These are phyloP conservation scores for Ophiostoma sp. DNA, from an alignment of 2,329 filamentous ascomycete genomes.

Conservation along the genomic window DNA sequence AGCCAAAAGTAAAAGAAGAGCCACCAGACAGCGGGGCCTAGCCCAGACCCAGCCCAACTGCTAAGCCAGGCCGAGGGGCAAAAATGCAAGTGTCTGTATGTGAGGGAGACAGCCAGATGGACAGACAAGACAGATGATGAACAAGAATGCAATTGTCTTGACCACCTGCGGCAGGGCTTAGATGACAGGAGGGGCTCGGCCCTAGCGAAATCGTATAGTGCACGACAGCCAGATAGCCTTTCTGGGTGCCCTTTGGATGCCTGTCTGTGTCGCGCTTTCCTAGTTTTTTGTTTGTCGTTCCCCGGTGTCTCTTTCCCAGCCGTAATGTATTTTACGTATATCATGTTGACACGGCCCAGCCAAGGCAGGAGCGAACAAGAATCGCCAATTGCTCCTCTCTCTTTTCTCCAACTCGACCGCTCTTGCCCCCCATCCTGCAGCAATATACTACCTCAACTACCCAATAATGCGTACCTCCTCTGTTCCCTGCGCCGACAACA, in stretches of 20 bases:
- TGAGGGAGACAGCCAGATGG: not conserved
- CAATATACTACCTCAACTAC: not conserved
- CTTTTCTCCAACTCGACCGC: not conserved
- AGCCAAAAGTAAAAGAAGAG: not conserved
- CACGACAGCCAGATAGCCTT: not conserved
- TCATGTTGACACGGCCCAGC: conserved; percentile 9
- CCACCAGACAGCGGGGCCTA: not conserved
- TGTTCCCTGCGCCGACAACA: not conserved
- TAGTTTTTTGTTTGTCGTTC: not conserved
- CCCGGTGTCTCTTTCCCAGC: not conserved
- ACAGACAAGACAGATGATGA: not conserved
- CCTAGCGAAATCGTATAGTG: not conserved
- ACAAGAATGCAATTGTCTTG: conserved; percentile 19
- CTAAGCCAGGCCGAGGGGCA: conserved; percentile 14
- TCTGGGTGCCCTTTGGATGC: not conserved
- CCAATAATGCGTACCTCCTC: not conserved
- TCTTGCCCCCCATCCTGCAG: conserved; percentile 11
- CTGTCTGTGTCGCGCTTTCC: not conserved
- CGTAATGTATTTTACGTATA: not conserved
- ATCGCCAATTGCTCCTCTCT: not conserved
- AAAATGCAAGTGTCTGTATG: not conserved
- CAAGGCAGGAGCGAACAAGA: conserved; percentile 22
- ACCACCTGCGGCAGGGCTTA: conserved; percentile 10
- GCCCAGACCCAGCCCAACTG: not conserved
- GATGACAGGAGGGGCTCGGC: conserved; percentile 20